Evolutionary conservation across 2,329 filamentous ascomycete species (phyloP), one percentile per base, ranked within the genome.

Genomic region (Neofusicoccum kwambonambiense): DNA sequence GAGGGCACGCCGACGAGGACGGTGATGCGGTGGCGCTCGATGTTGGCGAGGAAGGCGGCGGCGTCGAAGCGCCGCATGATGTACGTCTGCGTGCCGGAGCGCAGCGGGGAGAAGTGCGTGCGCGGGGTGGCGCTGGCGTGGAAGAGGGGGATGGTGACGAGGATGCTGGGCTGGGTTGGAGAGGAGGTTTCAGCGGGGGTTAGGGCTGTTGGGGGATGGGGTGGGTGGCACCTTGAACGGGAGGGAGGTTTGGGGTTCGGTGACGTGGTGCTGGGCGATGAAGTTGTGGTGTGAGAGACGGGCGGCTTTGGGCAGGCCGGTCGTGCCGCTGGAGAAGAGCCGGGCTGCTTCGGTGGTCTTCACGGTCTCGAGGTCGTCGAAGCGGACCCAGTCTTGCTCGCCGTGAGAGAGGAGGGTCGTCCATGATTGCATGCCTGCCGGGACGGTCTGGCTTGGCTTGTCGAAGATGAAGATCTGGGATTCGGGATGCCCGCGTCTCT

Each of bases 1-100:
- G 84, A 84, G 13, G 86, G 86, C 0, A 87, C 84, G 4, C 84
- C 69, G 0, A 74, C 69, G 1, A 85, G 70, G 62, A 87, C 84
- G 0, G 78, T 82, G 52, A 86, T 78, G 17, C 78, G 67, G 68
- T 83, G 84, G 49, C 80, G 78, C 51, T 82, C 78, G 34, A 81
- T 76, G 0, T 77, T 74, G 41, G 76, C 71, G 35, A 86, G 77
- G 73, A 81, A 87, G 0, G 73, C 70, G 41, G 82, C 76, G 13
- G 85, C 76, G 19, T 77, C 74, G 11, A 77, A 75, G 4, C 76
- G 70, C 1, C 75, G 73, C 8, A 74, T 76, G 15, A 78, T 75
- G 57, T 77, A 73, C 1, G 69, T 71, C 22, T 52, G 47, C 11
- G 70, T 51, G 17, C 72, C 73, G 57, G 57, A 44, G 19, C 73